Evolutionary conservation across 306 rosid species (phyloP), one percentile per base, ranked within the genome.

Genomic region (Mucuna pruriens): DNA sequence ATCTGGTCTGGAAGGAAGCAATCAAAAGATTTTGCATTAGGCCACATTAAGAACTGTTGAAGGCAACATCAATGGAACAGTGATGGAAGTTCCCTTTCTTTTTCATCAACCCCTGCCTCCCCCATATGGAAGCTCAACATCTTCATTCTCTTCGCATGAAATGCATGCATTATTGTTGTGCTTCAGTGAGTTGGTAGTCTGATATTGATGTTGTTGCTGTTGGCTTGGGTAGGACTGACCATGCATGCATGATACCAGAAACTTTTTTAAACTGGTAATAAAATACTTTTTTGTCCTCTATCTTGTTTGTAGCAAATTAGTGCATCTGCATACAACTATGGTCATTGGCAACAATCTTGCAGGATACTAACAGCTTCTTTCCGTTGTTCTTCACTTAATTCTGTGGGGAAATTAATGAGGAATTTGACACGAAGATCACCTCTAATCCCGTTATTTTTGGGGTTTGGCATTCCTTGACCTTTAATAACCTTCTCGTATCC

Each of bases 401-500:
- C 55, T 12, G 42, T 72, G 1, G 98, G 98, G 79, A 95, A 95
- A 7, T 75, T 55, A 26, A 95, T 58, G 0, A 90, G 92, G 84
- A 94, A 93, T 45, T 84, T 86, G 74, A 95, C 89, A 60, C 71
- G 88, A 46, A 95, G 93, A 62, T 91, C 90, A 12, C 99, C 99
- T 88, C 94, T 89, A 33, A 17, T 76, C 5, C 85, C 87, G 15
- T 77, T 77, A 2, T 89, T 81, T 78, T 77, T 90, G 9, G 87
- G 86, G 76, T 46, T 84, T 2, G 98, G 93, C 97, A 93, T 93
- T 74, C 99, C 99, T 76, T 91, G 95, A 22, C 98, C 99, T 69
- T 40, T 20, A 23, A 95, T 85, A 40, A 87, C 85, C 86, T 91
- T 86, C 75, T 80, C 94, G 76, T 76, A 93, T 79, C 95, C 98